phyloP scores from a whole-genome alignment of 176 grass and related monocot genomes.

The Zea mays region DNA sequence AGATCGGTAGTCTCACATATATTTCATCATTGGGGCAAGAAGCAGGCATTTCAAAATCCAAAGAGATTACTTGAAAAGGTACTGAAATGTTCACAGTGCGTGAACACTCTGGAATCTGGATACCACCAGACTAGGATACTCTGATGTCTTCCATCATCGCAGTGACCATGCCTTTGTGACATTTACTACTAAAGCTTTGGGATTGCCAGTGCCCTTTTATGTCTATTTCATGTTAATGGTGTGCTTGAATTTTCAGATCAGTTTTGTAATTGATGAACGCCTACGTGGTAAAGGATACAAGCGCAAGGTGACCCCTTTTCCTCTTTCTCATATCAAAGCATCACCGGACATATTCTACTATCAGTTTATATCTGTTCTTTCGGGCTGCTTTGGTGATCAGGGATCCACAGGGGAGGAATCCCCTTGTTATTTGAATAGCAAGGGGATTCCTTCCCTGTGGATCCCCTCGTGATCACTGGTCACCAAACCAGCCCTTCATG shows the following conservation, averaged over 20 bases:
- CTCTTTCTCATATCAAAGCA: not conserved
- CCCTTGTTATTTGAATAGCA: no score
- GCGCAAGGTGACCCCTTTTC: slow-evolving; percentile 64
- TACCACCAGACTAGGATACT: slow-evolving; percentile 12
- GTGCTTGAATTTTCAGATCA: slow-evolving; percentile 55
- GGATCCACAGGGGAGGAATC: no score
- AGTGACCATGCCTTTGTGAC: not conserved
- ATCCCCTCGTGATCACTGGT: no score
- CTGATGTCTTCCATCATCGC: not conserved
- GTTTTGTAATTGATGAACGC: slow-evolving; percentile 93
- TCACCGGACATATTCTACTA: not conserved
- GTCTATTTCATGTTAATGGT: slow-evolving; percentile 14
- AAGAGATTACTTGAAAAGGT: slow-evolving; percentile 73
- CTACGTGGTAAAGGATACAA: slow-evolving; percentile 77
- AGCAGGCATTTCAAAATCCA: slow-evolving; percentile 73
- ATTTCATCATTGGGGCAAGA: slow-evolving; percentile 82
- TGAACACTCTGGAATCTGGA: slow-evolving; percentile 17
- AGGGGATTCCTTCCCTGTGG: no score
- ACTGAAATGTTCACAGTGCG: slow-evolving; percentile 19
- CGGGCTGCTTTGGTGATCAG: not conserved
- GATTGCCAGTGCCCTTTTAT: not conserved
- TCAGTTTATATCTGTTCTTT: slow-evolving; percentile 19
- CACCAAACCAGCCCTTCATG: no score
- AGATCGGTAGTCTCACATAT: slow-evolving; percentile 66
- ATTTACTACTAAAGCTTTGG: slow-evolving; percentile 23